Percentiles rank a stretch among this genome's conserved stretches.
These are phyloP conservation scores for Tuber calosporum DNA, from an alignment of 495 filamentous ascomycete species.

Conservation along the genomic window DNA sequence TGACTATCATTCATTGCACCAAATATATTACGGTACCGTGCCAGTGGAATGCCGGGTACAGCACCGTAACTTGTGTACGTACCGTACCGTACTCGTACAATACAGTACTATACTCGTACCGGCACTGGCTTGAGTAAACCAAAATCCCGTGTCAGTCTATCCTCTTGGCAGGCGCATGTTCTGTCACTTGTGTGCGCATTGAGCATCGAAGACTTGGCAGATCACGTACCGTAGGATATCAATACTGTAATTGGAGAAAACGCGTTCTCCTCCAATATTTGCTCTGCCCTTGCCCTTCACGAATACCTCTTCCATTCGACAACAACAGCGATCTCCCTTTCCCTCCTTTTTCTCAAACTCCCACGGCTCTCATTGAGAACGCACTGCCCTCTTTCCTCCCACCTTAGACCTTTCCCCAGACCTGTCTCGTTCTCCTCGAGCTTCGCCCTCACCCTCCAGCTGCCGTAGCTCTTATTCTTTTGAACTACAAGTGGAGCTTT, in stretches of 20 bases:
- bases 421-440: background rate
- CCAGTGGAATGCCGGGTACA: background rate
- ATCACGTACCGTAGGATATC: background rate
- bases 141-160: background rate
- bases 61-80: background rate
- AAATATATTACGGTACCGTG: background rate
- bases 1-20: background rate
- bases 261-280: background rate
- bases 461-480: background rate
- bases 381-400: background rate
- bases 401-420: background rate
- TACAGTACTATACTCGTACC: too few species aligned
- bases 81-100: too few species aligned
- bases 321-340: background rate
- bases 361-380: background rate
- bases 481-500: background rate
- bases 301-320: background rate
- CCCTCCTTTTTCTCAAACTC: background rate
- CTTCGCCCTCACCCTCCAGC: background rate
- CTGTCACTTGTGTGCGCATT: background rate
- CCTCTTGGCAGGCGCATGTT: background rate
- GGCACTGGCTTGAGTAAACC: too few species aligned
- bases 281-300: background rate
- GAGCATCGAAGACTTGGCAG: background rate
- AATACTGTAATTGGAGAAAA: background rate